Base-by-base conservation (phyloP, 2,329 filamentous ascomycete genomes). In the Reticulascus tulasneorum region DNA sequence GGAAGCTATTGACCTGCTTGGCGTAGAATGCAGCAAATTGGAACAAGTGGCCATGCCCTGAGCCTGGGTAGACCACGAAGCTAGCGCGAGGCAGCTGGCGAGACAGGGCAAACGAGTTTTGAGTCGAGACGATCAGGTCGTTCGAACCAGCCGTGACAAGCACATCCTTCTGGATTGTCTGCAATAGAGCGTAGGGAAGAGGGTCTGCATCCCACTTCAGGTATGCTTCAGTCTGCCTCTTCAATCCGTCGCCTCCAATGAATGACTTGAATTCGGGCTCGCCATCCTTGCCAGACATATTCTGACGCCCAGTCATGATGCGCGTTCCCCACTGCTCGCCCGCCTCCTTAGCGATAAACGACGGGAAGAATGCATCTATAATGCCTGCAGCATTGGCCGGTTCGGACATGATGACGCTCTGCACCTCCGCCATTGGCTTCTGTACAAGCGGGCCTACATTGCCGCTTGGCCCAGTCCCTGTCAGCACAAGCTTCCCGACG, bases 31-130 rank as follows among this genome's bases (percentile, higher is more conserved):
- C 26, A 16, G 37, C 31, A 29, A 33, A 39, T 27, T 39, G 37
- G 21, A 39, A 39, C 16, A 39, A 19, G 26, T 39, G 37, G 5
- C 37, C 37, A 16, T 39, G 37, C 10, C 37, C 37, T 16, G 31
- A 34, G 7, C 31, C 26, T 18, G 37, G 37, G 16, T 29, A 39
- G 29, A 39, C 35, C 18, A 34, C 13, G 13, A 39, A 30, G 9
- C 30, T 29, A 21, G 37, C 37, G 8, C 16, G 29, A 16, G 37
- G 37, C n/a, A 39, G 24, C 19, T 39, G 31, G 15, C 24, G 23
- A 6, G 30, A 26, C 19, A 39, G 23, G 11, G 27, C 25, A 15
- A 39, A 39, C 19, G 24, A 17, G 22, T 35, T 39, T n/a, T 28
- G 17, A 20, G 37, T 39, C 7, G 23, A 16, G 12, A 34, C 37